Percentiles rank a stretch among this genome's conserved stretches.
Evolutionary conservation across 139 green algal species (phyloP).

Genomic region (Chlamydomonas incerta): DNA sequence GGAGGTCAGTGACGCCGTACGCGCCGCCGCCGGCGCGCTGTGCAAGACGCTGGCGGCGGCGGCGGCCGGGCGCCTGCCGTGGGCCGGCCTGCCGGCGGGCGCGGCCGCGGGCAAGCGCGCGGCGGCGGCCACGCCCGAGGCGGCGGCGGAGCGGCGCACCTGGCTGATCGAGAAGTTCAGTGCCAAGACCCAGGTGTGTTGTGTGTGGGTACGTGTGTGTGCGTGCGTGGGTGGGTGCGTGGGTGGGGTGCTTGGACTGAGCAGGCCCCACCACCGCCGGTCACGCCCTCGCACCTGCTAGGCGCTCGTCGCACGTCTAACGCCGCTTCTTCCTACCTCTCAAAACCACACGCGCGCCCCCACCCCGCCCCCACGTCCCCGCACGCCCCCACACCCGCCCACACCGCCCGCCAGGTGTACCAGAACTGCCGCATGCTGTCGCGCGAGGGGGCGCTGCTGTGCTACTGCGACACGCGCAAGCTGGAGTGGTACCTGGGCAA

Average conservation of each 20-base stretch:
- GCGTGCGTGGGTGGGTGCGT: not conserved
- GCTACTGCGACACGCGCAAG: conserved; percentile 67
- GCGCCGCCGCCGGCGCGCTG: not conserved
- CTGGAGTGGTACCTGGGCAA: conserved; percentile 71
- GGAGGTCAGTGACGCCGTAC: no score
- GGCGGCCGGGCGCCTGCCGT: not conserved
- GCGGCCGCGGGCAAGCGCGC: not conserved
- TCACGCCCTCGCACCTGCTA: no score
- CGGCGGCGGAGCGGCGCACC: conserved; percentile 23
- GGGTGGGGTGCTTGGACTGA: not conserved
- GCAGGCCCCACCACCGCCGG: no score
- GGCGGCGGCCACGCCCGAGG: not conserved
- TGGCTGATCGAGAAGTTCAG: conserved; percentile 64
- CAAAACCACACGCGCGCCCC: no score
- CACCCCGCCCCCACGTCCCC: not conserved
- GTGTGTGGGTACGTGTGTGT: no score
- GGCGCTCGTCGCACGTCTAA: no score
- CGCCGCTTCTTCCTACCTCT: no score
- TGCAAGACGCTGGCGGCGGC: not conserved
- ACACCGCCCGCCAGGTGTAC: conserved; percentile 66
- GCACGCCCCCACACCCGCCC: not conserved
- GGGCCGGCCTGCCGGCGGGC: not conserved
- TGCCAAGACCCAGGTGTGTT: conserved; percentile 60
- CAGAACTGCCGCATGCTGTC: conserved; percentile 86
- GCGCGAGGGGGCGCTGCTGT: conserved; percentile 78